Evolutionary conservation across 1,284 basidiomycete species (phyloP), one percentile per base, ranked within the genome.

Genomic region (Uromyces viciae-fabae): DNA sequence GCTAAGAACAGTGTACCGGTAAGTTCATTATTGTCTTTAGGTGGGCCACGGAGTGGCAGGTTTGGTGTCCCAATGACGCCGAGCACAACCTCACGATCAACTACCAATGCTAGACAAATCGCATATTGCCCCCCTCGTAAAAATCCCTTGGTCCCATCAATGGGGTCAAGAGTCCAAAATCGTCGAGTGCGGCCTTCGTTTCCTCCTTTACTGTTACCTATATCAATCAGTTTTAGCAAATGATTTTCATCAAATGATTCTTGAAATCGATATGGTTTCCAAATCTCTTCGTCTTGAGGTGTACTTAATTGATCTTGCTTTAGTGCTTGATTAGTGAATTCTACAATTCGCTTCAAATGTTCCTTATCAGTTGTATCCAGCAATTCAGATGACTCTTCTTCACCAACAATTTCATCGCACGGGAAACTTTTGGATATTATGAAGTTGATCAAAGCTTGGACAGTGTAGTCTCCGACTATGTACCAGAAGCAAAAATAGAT

Each of bases 41-140:
- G 88, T 31, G 89, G 86, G 71, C 87, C 85, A 64, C 85, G 83
- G 3, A 62, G 42, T 43, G 87, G 86, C 33, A 99, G 89, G 87
- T 99, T 99, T 0, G 95, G 96, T 86, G 95, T 98, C 4, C 95
- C 96, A 85, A 98, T 94, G 28, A 97, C 91, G 28, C 95, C 95
- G 17, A 98, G 88, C 84, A 94, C 89, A 56, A 96, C 94, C 81
- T 91, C 86, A 0, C 93, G 90, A 83, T 98, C 91, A 79, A 94
- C 89, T 84, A 99, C 90, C 82, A 99, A 89, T 0, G 94, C 93
- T 40, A 99, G 89, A 87, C 96, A 99, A 38, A 99, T 94, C 5
- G 96, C 96, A 85, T 96, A 99, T 86, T 99, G 97, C 79, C 94
- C 95, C 15, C 95, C 94, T 31, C 96, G 91, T 60, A 99, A 89